These are phyloP conservation scores for Suhomyces emberorum DNA, from an alignment of 805 yeast genomes.

Conservation along the genomic window DNA sequence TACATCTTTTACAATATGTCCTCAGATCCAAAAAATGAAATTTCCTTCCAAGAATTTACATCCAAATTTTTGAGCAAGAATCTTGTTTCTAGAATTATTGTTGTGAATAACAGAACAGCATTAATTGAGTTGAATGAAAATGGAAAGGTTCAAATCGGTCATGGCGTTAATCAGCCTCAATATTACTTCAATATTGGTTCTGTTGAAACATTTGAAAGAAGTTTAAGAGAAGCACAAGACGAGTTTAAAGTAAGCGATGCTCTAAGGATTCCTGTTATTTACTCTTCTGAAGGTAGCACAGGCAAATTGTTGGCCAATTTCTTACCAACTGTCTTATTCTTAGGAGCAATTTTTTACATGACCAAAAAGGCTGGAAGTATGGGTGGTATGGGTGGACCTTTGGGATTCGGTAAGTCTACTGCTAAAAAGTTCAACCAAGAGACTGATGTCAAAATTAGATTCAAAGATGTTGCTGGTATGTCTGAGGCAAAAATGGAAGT, in stretches of 20 bases:
- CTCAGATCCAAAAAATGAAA: conserved; percentile 38
- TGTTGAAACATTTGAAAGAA: conserved; percentile 81
- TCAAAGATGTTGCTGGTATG: conserved; percentile 96
- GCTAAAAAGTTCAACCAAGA: conserved; percentile 92
- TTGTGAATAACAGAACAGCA: conserved; percentile 75
- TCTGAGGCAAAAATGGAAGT: conserved; percentile 96
- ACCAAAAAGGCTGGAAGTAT: conserved; percentile 63
- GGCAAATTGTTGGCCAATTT: conserved; percentile 65
- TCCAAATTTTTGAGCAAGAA: conserved; percentile 71
- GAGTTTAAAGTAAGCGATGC: conserved; percentile 58
- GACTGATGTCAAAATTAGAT: conserved; percentile 82
- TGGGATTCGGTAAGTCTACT: conserved; percentile 83
- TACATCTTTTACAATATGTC: conserved; percentile 19
- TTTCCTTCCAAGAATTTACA: conserved; percentile 92
- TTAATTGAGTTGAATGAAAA: conserved; percentile 63
- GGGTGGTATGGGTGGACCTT: conserved; percentile 79
- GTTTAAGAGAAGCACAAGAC: conserved; percentile 71
- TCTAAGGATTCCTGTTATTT: conserved; percentile 78
- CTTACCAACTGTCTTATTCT: conserved; percentile 82
- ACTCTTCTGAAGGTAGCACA: conserved; percentile 67
- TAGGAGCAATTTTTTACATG: conserved; percentile 86
- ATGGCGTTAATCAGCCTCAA: conserved; percentile 17
- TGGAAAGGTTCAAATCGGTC: conserved; percentile 48
- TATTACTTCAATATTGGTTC: conserved; percentile 79
- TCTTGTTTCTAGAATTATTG: conserved; percentile 66